Evolutionary conservation across 768 basidiomycete genomes (phyloP), one percentile per base, ranked within the genome.

Genomic region (Lactarius psammicola): DNA sequence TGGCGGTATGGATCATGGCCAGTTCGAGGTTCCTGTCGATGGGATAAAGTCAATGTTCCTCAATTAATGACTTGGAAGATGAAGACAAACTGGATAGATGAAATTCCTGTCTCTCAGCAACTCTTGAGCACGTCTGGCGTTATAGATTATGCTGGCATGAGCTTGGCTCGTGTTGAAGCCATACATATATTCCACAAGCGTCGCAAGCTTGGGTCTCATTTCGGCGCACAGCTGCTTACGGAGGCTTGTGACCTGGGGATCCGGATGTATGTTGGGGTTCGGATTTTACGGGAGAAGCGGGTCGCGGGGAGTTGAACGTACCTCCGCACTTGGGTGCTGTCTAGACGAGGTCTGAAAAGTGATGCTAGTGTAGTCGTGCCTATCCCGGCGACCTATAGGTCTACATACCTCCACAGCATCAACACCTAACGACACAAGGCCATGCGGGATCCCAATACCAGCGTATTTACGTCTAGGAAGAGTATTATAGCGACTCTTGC

Each of bases 101-200:
- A 65, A 65, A 23, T 42, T 61, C 42, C 56, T 49, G 23, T 61
- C 44, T 30, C 10, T 65, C 20, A 65, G 26, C 15, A 65, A 11
- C 20, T 15, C 60, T 49, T 56, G 38, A 49, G 64, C 42, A 17
- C 2, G 54, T 44, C 36, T 18, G 3, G 34, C 26, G 26, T 65
- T 65, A 18, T n/a, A 40, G 7, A 44, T 17, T 28, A 40, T 49
- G 34, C 54, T 65, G 1, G 46, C 26, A n/a, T 3, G 33, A 10
- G 59, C 54, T 11, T 49, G 34, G 20, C 64, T 49, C 26, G 57
- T 56, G 9, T 26, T 56, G 15, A 65, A 56, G 10, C 9, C 30
- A 59, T 59, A 64, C 18, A 53, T 23, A 5, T 42, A 33, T 20
- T 54, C 51, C 56, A 64, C 63, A 64, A 40, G 63, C 23, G 36